Evolutionary conservation across 257 asterid genomes (phyloP).

Genomic region (Nicotiana knightiana): DNA sequence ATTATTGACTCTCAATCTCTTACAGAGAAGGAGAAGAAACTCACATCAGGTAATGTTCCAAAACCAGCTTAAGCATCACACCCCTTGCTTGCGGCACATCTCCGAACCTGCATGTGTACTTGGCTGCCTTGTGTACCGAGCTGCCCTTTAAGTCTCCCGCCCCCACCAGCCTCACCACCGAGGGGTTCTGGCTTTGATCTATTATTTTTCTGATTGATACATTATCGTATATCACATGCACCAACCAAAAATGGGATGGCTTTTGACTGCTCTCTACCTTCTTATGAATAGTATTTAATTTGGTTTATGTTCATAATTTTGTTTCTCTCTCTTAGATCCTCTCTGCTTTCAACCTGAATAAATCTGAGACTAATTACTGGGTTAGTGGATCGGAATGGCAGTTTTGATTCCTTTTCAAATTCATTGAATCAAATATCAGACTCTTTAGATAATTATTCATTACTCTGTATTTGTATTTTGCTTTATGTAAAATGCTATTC

Average conservation of each 20-base stretch:
- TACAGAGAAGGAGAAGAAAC: not conserved
- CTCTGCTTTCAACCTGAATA: not conserved
- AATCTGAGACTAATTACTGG: not conserved
- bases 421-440: no score
- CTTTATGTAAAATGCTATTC: not conserved
- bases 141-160: no score
- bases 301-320: not conserved
- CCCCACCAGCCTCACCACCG: not conserved
- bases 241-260: not conserved
- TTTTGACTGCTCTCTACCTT: not conserved
- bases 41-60: not conserved
- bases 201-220: not conserved
- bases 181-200: not conserved
- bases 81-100: no score
- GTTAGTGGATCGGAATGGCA: not conserved
- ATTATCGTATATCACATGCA: not conserved
- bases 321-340: no score
- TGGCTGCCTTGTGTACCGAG: no score
- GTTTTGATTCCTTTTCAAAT: no score
- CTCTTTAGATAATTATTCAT: no score
- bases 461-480: not conserved
- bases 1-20: not conserved
- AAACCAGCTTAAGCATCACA: not conserved
- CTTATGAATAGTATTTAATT: not conserved
- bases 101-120: no score